These are phyloP conservation scores for Bipolaris zeicola DNA, from an alignment of 2,329 filamentous ascomycete genomes.

Conservation along the genomic window DNA sequence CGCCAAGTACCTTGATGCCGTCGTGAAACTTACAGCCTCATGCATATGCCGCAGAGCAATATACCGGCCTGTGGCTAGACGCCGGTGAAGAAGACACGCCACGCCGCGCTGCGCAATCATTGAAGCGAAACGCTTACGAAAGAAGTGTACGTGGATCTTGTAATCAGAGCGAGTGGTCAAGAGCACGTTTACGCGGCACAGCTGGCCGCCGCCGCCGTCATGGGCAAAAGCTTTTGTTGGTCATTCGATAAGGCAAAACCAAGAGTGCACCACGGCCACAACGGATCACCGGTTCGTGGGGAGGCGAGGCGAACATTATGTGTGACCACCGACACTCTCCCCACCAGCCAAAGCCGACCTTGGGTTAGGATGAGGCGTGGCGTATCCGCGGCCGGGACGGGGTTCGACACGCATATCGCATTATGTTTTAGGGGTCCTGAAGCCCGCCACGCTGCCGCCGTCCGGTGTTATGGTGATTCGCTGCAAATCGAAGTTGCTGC, in stretches of 20 bases:
- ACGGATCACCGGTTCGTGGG: constrained; percentile 25
- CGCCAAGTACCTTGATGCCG: constrained; percentile 12
- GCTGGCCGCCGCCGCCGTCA: constrained; percentile 9
- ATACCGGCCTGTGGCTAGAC: constrained; percentile 21
- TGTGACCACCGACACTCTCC: constrained; percentile 36
- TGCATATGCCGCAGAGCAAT: constrained; percentile 23
- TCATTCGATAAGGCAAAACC: constrained; percentile 37
- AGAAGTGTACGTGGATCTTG: constrained; percentile 30
- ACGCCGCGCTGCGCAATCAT: constrained; percentile 21
- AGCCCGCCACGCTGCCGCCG: constrained; percentile 31
- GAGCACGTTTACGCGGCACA: constrained; percentile 25
- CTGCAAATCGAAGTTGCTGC: constrained; percentile 36
- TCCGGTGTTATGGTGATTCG: constrained; percentile 26
- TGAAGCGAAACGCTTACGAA: constrained; percentile 34
- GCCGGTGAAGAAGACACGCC: constrained; percentile 22
- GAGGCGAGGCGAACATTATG: constrained; percentile 32
- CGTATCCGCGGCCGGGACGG: constrained; percentile 43
- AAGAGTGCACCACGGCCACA: constrained; percentile 23
- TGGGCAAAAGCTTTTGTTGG: constrained; percentile 22
- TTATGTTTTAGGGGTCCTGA: constrained; percentile 2
- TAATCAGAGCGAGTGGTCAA: constrained; percentile 32
- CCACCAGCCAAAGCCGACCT: constrained; percentile 31
- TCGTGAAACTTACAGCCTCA: constrained; percentile 24
- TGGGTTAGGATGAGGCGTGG: constrained; percentile 28
- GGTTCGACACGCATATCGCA: constrained; percentile 20